phyloP scores from a whole-genome alignment of 352 stramenopile genomes.

The Pythium diclinum region DNA sequence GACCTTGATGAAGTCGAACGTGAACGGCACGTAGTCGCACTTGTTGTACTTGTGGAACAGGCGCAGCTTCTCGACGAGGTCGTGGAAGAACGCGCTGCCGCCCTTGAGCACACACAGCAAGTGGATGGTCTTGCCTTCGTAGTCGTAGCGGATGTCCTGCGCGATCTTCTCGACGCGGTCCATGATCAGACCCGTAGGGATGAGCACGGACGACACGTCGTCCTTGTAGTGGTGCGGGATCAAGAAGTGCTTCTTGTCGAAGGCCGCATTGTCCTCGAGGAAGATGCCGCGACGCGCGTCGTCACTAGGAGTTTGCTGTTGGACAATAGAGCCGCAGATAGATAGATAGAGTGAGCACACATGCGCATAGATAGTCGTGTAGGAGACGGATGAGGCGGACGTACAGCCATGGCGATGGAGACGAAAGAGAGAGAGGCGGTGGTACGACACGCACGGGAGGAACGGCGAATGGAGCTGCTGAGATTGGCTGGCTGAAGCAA shows the following conservation, averaged over 20 bases:
- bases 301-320: constrained; percentile 7
- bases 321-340: constrained; percentile 3
- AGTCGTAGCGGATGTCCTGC: constrained; percentile 88
- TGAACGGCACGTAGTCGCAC: constrained; percentile 89
- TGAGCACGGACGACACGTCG: constrained; percentile 82
- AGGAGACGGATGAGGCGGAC: background rate
- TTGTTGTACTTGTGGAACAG: constrained; percentile 88
- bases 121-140: constrained; percentile 88
- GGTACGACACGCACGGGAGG: background rate
- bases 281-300: constrained; percentile 54
- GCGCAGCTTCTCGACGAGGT: constrained; percentile 80
- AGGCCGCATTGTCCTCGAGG: constrained; percentile 54
- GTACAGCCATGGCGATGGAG: constrained; percentile 22
- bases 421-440: background rate
- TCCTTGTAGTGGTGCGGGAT: constrained; percentile 81
- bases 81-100: constrained; percentile 87
- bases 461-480: background rate
- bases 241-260: constrained; percentile 75
- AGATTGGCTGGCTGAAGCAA: background rate
- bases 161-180: constrained; percentile 92
- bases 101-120: constrained; percentile 92
- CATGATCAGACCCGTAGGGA: constrained; percentile 86
- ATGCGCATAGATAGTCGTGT: background rate
- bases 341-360: background rate
- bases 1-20: constrained; percentile 93